These are phyloP conservation scores for Diaporthe velutina DNA, from an alignment of 2,329 filamentous ascomycete genomes.

Conservation along the genomic window DNA sequence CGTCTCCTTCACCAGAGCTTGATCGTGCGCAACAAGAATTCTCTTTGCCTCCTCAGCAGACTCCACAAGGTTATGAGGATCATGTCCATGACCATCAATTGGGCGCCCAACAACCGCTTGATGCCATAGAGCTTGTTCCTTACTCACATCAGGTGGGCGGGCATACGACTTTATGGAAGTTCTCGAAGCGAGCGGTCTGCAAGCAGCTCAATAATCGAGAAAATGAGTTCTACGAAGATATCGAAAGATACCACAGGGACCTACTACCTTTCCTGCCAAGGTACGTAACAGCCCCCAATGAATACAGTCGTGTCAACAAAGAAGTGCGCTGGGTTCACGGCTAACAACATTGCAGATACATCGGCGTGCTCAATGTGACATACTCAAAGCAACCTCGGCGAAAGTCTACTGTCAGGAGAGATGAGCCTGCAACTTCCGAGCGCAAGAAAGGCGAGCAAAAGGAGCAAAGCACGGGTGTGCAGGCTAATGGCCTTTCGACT, in stretches of 20 bases:
- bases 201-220: conserved; percentile 98
- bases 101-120: conserved; percentile 73
- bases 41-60: conserved; percentile 52
- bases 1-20: conserved; percentile 42
- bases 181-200: conserved; percentile 94
- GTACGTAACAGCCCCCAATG: conserved; percentile 57
- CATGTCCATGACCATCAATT: conserved; percentile 65
- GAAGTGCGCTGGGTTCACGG: background rate
- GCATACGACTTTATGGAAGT: conserved; percentile 95
- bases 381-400: conserved; percentile 87
- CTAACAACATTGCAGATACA: conserved; percentile 75
- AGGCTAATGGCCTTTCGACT: conserved; percentile 41
- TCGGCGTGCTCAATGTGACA: conserved; percentile 95
- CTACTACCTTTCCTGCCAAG: conserved; percentile 92
- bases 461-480: conserved; percentile 42
- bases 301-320: no score
- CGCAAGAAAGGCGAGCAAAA: conserved; percentile 52
- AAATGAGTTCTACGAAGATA: conserved; percentile 98
- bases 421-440: conserved; percentile 55
- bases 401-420: conserved; percentile 67
- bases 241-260: conserved; percentile 91
- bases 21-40: conserved; percentile 48
- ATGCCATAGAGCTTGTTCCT: conserved; percentile 95
- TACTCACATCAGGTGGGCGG: conserved; percentile 98
- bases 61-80: conserved; percentile 61